A percentile compares a stretch with the other conserved stretches of the same genome.
These are phyloP conservation scores for Podaxis mareebaensis DNA, from an alignment of 768 basidiomycete species.

Conservation along the genomic window DNA sequence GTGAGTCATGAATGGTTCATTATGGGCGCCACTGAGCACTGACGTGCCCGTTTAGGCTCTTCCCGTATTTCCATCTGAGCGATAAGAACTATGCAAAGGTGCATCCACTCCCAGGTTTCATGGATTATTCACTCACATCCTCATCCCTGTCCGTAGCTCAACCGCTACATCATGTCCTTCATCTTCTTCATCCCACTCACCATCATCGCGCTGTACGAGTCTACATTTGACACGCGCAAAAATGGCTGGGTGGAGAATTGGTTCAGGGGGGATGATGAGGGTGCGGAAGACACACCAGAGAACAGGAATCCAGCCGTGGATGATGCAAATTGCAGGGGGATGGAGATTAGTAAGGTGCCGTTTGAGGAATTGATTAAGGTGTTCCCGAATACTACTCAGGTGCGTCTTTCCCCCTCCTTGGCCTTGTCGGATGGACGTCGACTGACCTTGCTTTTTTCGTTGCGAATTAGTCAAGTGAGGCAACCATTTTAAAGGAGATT, in stretches of 20 bases:
- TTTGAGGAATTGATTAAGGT: constrained; percentile 69
- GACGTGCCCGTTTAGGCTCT: constrained; percentile 32
- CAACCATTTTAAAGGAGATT: constrained; percentile 66
- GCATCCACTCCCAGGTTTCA: neutral
- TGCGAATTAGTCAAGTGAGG: constrained; percentile 64
- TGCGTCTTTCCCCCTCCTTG: constrained; percentile 32
- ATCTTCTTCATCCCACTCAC: constrained; percentile 84
- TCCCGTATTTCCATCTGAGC: constrained; percentile 46
- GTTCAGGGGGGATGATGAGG: constrained; percentile 62
- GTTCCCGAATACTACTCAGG: constrained; percentile 75
- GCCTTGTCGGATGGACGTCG: neutral
- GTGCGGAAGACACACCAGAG: constrained; percentile 52
- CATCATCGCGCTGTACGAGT: constrained; percentile 76
- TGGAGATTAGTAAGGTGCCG: constrained; percentile 68
- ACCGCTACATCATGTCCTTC: constrained; percentile 72
- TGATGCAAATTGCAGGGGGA: constrained; percentile 51
- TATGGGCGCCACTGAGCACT: neutral
- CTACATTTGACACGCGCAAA: constrained; percentile 46
- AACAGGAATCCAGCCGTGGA: constrained; percentile 63
- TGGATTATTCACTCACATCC: constrained; percentile 4
- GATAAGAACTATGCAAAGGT: constrained; percentile 61
- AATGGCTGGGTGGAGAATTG: constrained; percentile 69
- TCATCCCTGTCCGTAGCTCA: constrained; percentile 47
- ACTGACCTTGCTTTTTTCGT: neutral
- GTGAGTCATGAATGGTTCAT: constrained; percentile 44